Conservation (phyloP, 345 rosid species). For the Gossypioides kirkii region DNA sequence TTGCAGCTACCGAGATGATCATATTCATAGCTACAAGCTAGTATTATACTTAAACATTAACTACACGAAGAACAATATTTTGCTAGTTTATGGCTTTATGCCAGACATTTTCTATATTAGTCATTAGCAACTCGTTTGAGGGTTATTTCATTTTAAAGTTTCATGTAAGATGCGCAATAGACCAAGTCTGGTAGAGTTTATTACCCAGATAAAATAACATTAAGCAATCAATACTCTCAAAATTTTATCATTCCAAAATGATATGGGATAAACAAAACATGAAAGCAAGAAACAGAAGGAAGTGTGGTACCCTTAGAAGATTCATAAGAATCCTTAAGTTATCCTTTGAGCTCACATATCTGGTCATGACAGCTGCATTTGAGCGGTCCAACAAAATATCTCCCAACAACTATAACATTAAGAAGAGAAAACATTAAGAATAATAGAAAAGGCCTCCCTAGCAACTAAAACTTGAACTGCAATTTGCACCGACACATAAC, state of each 20-base stretch:
- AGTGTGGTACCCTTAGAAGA: conserved; percentile 66
- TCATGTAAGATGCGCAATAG: neutral
- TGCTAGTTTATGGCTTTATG: neutral
- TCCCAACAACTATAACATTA: conserved; percentile 59
- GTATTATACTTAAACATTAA: neutral
- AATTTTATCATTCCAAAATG: neutral
- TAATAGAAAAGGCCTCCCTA: neutral
- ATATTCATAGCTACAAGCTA: neutral
- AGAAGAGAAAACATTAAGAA: neutral
- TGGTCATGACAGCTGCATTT: conserved; percentile 73
- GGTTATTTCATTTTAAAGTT: neutral
- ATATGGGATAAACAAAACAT: neutral
- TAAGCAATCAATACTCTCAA: neutral
- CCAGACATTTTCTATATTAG: neutral
- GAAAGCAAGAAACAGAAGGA: conserved; percentile 1
- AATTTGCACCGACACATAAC: neutral
- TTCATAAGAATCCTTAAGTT: conserved; percentile 93
- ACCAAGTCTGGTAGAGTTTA: neutral
- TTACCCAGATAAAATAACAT: neutral
- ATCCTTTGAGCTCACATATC: conserved; percentile 81
- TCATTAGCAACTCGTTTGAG: neutral
- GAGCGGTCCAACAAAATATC: conserved; percentile 88
- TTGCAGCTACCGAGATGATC: neutral
- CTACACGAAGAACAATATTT: neutral
- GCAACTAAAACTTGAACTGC: neutral